A percentile compares a stretch with the other conserved stretches of the same genome.
Evolutionary conservation across 257 asterid genomes (phyloP).

Genomic region (Fraxinus quadrangulata): DNA sequence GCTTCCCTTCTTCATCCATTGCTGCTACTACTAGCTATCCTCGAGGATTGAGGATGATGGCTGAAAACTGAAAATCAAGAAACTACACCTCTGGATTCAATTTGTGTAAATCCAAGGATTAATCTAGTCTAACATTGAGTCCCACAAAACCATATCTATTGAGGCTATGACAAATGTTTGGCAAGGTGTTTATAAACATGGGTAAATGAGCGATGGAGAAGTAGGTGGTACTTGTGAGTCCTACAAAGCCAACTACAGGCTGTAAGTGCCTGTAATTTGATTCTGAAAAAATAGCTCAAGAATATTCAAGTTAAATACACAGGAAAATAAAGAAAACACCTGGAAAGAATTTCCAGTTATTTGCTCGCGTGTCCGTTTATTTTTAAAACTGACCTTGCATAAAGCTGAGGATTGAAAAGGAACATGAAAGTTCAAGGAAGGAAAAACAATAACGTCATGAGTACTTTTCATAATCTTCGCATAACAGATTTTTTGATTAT

Average conservation of each 20-base stretch:
- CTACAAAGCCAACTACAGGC: no score
- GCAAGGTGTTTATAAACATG: no score
- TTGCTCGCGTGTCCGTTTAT: background rate
- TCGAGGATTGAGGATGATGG: background rate
- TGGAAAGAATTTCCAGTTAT: background rate
- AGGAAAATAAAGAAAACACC: no score
- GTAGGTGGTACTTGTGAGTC: no score
- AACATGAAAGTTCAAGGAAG: background rate
- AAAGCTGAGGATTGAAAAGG: background rate
- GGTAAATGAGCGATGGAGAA: no score
- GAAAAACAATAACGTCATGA: background rate
- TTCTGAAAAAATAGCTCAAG: background rate
- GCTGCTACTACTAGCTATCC: background rate
- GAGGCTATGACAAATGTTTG: background rate
- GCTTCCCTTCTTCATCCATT: background rate
- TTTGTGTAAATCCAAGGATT: background rate
- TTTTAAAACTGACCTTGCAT: background rate
- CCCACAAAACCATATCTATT: background rate
- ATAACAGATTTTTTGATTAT: background rate
- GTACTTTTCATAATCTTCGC: background rate
- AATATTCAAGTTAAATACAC: background rate
- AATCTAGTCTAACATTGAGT: background rate
- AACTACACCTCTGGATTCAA: background rate
- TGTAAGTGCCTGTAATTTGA: background rate
- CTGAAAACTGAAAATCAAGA: background rate